Percentiles rank a stretch among this genome's conserved stretches.
Conservation (phyloP, 768 basidiomycete species). For the Lactifluus hygrophoroides region DNA sequence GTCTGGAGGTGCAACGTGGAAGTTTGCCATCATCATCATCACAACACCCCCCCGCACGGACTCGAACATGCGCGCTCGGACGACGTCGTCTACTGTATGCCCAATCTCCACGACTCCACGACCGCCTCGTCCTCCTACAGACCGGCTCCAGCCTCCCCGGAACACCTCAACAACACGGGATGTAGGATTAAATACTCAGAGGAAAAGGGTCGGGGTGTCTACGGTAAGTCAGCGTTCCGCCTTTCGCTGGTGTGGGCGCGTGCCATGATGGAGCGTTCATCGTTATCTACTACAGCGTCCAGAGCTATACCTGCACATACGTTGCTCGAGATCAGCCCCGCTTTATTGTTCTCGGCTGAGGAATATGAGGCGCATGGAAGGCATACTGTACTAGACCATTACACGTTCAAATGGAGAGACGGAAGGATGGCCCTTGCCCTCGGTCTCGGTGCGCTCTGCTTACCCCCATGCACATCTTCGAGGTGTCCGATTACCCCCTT, state of each 20-base stretch:
- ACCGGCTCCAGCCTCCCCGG: background rate
- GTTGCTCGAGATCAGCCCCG: conserved; percentile 78
- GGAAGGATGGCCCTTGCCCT: conserved; percentile 65
- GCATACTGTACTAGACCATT: conserved; percentile 62
- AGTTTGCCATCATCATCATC: background rate
- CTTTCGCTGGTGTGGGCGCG: no score
- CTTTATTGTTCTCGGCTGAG: conserved; percentile 59
- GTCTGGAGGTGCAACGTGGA: background rate
- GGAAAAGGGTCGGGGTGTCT: conserved; percentile 56
- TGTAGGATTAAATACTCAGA: conserved; percentile 38
- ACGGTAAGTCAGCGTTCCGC: conserved; percentile 45
- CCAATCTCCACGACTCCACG: conserved; percentile 11
- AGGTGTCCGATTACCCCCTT: background rate
- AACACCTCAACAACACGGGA: conserved; percentile 25
- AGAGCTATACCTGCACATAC: conserved; percentile 48
- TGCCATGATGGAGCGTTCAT: no score
- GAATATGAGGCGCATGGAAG: conserved; percentile 62
- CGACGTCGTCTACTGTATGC: conserved; percentile 11
- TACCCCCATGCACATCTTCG: background rate
- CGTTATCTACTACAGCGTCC: conserved; percentile 32
- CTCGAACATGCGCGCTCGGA: conserved; percentile 3
- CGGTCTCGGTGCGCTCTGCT: conserved; percentile 6
- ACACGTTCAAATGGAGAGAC: conserved; percentile 69
- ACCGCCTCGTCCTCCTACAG: conserved; percentile 1
- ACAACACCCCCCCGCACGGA: no score